Percentiles rank a stretch among this genome's conserved stretches.
phyloP scores from a whole-genome alignment of 352 stramenopile genomes.

The Pythium phragmitis region DNA sequence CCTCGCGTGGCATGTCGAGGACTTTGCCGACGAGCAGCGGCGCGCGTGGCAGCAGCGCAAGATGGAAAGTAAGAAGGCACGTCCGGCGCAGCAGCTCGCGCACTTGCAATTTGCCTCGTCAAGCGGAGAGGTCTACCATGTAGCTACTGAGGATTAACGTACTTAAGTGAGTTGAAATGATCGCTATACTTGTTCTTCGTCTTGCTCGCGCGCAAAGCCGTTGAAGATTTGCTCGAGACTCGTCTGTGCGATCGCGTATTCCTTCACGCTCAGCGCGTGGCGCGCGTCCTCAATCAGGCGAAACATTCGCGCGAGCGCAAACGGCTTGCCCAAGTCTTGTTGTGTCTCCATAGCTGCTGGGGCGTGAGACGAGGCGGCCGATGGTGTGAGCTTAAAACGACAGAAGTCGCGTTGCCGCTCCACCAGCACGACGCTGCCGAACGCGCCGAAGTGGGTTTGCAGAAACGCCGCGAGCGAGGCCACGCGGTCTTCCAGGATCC shows the following conservation, averaged over 20 bases:
- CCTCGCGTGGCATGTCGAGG: conserved; percentile 82
- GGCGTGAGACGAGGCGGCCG: not conserved
- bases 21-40: conserved; percentile 61
- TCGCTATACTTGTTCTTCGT: conserved; percentile 25
- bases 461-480: conserved; percentile 41
- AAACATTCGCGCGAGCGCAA: conserved; percentile 50
- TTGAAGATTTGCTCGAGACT: conserved; percentile 90
- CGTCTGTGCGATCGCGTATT: conserved; percentile 83
- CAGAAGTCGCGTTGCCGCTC: conserved; percentile 69
- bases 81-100: conserved; percentile 75
- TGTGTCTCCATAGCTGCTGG: not conserved
- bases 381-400: conserved; percentile 47
- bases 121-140: conserved; percentile 43
- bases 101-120: conserved; percentile 46
- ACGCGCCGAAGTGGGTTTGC: conserved; percentile 28
- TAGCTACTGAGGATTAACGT: conserved; percentile 9
- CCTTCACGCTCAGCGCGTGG: conserved; percentile 39
- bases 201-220: conserved; percentile 54
- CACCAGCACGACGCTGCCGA: conserved; percentile 34
- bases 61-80: conserved; percentile 92
- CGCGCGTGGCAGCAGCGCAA: conserved; percentile 92
- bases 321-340: not conserved
- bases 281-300: conserved; percentile 48
- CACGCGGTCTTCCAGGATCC: conserved; percentile 59
- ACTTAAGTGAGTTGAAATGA: not conserved